Base-by-base conservation (phyloP, 805 yeast genomes). In the Ogataea haglerorum region DNA sequence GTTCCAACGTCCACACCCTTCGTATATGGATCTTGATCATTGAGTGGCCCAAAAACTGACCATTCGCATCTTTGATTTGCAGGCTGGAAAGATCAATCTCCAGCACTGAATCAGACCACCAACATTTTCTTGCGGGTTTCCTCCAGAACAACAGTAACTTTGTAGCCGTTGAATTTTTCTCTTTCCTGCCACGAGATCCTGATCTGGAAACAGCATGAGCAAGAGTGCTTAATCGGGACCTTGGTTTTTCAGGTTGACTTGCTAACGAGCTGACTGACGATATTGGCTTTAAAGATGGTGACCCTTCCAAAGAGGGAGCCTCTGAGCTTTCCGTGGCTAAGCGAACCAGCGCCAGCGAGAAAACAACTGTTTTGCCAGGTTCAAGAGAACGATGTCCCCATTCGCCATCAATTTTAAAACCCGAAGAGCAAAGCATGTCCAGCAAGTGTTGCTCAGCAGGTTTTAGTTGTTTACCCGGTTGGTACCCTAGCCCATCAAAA, bases 111-210 rank as follows among this genome's bases (percentile, higher is more conserved):
- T 80, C 78, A 6, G 86, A 74, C 99, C 99, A 93, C 99, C 99
- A 93, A 67, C 99, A 93, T 60, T 93, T 93, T 57, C 98, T 76
- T 2, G 99, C 99, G 1, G 99, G 99, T 59, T 93, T 93, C 48
- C 95, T 76, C 98, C 99, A 93, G 58, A 93, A 93, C 38, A 93
- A 67, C 26, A 93, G 69, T 37, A 93, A 72, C 61, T 93, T 93
- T 4, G 67, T 64, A 10, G 64, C 65, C 45, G 62, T 64, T 17
- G 71, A 63, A 49, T 65, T 64, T 37, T 45, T 56, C 45, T 64
- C 58, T 43, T 63, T 53, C 50, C 65, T 50, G 47, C 55, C 57
- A 57, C 63, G 59, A 6, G 71, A 67, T 3, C 61, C 47, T 3
- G 63, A 57, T 40, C 65, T 59, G 10, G 78, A 70, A 24, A 78